Evolutionary conservation across 495 filamentous ascomycete species (phyloP).

Genomic region (Penicillium pulvis): DNA sequence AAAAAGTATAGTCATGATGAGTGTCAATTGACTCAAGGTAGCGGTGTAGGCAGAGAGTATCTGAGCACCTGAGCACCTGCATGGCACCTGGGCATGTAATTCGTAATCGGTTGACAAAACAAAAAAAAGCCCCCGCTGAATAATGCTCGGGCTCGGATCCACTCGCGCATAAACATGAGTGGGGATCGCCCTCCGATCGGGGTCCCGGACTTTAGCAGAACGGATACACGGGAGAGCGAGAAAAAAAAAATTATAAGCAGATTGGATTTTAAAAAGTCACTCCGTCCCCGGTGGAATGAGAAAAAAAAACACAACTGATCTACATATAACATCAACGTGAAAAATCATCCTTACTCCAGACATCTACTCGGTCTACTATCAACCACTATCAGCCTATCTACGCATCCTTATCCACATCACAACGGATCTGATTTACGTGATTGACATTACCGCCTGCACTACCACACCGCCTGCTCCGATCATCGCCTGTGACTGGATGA

Average conservation of each 20-base stretch:
- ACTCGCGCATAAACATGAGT: neutral
- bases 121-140: neutral
- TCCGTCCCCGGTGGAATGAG: neutral
- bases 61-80: neutral
- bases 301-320: neutral
- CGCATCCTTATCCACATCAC: neutral
- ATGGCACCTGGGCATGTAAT: neutral
- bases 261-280: slow-evolving; percentile 2
- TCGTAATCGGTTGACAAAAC: neutral
- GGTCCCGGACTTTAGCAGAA: slow-evolving; percentile 13
- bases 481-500: slow-evolving; percentile 28
- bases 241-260: slow-evolving; percentile 10
- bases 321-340: neutral
- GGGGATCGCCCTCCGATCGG: slow-evolving; percentile 7
- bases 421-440: neutral
- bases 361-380: neutral
- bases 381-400: neutral
- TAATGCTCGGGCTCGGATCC: slow-evolving; percentile 5
- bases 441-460: neutral
- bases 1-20: neutral
- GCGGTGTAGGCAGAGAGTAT: neutral
- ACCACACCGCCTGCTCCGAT: slow-evolving; percentile 30
- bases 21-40: neutral
- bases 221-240: slow-evolving; percentile 6
- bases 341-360: neutral